These are phyloP conservation scores for Steccherinum ochraceum DNA, from an alignment of 768 basidiomycete genomes.

Conservation along the genomic window DNA sequence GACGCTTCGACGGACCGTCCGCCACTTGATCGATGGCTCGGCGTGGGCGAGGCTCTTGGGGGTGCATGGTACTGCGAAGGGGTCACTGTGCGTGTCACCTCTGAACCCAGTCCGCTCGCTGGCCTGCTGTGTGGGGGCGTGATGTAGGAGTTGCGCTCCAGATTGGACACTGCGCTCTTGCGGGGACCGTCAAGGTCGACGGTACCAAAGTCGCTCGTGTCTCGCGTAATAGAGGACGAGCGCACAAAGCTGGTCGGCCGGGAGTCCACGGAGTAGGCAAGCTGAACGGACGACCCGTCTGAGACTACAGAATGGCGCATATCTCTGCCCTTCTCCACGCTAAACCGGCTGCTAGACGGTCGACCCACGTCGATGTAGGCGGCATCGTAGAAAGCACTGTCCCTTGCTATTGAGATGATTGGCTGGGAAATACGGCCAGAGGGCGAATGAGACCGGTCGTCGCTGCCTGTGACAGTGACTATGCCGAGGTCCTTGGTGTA, in stretches of 20 bases:
- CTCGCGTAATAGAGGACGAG: conserved; percentile 10
- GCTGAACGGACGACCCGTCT: conserved; percentile 19
- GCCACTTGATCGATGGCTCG: not conserved
- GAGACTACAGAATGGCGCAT: conserved; percentile 19
- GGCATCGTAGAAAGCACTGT: conserved; percentile 23
- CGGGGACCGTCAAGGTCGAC: not conserved
- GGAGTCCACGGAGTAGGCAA: conserved; percentile 18
- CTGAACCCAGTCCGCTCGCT: conserved; percentile 2
- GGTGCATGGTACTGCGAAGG: not conserved
- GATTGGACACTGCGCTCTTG: not conserved
- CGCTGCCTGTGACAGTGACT: conserved; percentile 8
- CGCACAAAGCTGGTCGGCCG: conserved; percentile 16
- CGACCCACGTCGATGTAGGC: conserved; percentile 17
- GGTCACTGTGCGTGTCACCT: not conserved
- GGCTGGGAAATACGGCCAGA: not conserved
- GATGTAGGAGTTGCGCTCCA: not conserved
- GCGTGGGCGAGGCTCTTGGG: not conserved
- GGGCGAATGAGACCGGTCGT: conserved; percentile 16
- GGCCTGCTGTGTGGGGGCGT: conserved; percentile 9
- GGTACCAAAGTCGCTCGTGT: conserved; percentile 8
- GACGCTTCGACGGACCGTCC: not conserved
- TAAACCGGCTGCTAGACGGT: conserved; percentile 15
- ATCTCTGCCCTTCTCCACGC: conserved; percentile 11
- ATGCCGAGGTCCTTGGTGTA: conserved; percentile 28
- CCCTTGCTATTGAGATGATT: not conserved